Evolutionary conservation across 2,329 filamentous ascomycete species (phyloP).

Genomic region (Raffaelea albimanens): DNA sequence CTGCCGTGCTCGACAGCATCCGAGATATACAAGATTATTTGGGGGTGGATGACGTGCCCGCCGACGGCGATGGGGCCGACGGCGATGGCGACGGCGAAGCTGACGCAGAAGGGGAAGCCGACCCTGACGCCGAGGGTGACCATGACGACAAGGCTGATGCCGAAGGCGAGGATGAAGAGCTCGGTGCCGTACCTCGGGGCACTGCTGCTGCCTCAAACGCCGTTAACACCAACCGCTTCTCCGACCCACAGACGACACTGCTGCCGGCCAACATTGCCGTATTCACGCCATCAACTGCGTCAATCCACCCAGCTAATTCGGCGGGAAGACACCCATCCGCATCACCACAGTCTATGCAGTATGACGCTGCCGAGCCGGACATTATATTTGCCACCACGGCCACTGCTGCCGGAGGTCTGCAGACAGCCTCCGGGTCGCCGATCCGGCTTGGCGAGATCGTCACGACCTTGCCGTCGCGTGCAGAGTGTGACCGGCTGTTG

Average conservation of each 20-base stretch:
- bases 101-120: constrained; percentile 1
- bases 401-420: constrained; percentile 1
- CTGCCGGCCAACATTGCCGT: no score
- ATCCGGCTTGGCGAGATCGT: constrained; percentile 23
- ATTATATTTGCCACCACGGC: constrained; percentile 22
- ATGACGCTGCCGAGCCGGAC: constrained; percentile 18
- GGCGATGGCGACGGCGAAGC: constrained; percentile 2
- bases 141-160: neutral
- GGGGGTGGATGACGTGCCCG: constrained; percentile 5
- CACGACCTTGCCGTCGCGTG: constrained; percentile 23
- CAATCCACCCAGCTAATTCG: no score
- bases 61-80: neutral
- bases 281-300: no score
- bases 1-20: constrained; percentile 31
- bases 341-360: neutral
- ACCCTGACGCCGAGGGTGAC: neutral
- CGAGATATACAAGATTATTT: constrained; percentile 30
- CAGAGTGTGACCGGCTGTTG: constrained; percentile 26
- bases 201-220: neutral
- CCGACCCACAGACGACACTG: no score
- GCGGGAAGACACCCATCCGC: neutral
- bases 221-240: neutral
- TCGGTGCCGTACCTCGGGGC: no score
- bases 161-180: neutral
- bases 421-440: neutral